A percentile compares a stretch with the other conserved stretches of the same genome.
Evolutionary conservation across 1,284 basidiomycete species (phyloP).

Genomic region (Termitomyces sp.): DNA sequence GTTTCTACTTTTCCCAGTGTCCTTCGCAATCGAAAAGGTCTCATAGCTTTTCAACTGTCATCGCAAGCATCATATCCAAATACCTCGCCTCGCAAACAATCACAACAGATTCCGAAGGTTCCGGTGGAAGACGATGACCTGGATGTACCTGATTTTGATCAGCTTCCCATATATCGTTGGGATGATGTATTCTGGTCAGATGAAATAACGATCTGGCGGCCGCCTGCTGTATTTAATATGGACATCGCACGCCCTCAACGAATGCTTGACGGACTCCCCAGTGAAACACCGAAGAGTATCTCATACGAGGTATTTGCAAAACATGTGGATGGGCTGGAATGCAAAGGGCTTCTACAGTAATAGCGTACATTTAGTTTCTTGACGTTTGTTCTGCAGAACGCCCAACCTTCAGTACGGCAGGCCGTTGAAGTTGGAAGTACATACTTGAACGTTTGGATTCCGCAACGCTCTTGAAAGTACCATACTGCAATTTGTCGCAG

Average conservation of each 20-base stretch:
- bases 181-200: constrained; percentile 2
- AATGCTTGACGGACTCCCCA: constrained; percentile 10
- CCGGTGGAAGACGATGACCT: constrained; percentile 5
- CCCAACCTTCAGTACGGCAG: not conserved
- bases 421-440: not conserved
- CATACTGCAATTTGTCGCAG: not conserved
- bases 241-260: constrained; percentile 18
- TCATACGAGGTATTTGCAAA: constrained; percentile 21
- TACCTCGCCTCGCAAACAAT: constrained; percentile 13
- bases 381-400: not conserved
- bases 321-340: constrained; percentile 14
- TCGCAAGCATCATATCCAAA: constrained; percentile 1
- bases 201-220: constrained; percentile 15
- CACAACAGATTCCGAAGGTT: constrained; percentile 12
- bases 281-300: constrained; percentile 18
- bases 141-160: constrained; percentile 16
- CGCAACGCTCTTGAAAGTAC: not conserved
- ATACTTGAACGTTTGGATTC: not conserved
- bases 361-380: not conserved
- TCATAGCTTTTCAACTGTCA: not conserved
- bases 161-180: constrained; percentile 8
- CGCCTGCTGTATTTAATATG: constrained; percentile 12
- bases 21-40: constrained; percentile 4
- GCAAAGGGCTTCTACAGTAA: constrained; percentile 1
- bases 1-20: constrained; percentile 2